Percentiles rank a stretch among this genome's conserved stretches.
Evolutionary conservation across 2,329 filamentous ascomycete species (phyloP).

Genomic region (Nigrospora osmanthi): DNA sequence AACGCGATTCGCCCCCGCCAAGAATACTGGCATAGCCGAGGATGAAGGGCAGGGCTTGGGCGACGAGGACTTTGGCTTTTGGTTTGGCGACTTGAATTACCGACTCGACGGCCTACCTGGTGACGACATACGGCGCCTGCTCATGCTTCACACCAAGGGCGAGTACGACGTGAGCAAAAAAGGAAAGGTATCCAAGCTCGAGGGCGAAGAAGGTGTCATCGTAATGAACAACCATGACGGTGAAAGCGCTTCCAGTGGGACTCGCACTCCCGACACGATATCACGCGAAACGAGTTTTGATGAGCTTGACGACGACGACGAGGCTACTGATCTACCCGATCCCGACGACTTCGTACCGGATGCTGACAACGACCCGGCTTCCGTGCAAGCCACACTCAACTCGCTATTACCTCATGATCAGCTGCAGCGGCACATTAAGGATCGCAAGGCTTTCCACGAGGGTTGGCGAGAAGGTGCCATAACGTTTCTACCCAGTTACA

Average conservation of each 20-base stretch:
- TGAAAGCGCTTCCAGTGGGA: slow-evolving; percentile 2
- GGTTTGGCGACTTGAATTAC: slow-evolving; percentile 96
- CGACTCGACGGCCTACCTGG: slow-evolving; percentile 81
- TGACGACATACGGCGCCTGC: slow-evolving; percentile 77
- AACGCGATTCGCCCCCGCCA: slow-evolving; percentile 70
- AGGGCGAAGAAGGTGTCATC: slow-evolving; percentile 38
- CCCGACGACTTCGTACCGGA: slow-evolving; percentile 62
- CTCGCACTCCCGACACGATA: slow-evolving; percentile 17
- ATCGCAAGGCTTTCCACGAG: slow-evolving; percentile 77
- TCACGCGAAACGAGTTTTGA: slow-evolving; percentile 23
- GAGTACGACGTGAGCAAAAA: slow-evolving; percentile 57
- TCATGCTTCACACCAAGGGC: slow-evolving; percentile 75
- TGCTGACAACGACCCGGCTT: slow-evolving; percentile 70
- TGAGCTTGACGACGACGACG: slow-evolving; percentile 18
- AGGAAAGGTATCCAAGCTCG: slow-evolving; percentile 27
- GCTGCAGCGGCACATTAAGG: slow-evolving; percentile 63
- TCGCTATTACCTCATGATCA: slow-evolving; percentile 89
- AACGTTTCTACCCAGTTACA: slow-evolving; percentile 88
- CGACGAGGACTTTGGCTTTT: slow-evolving; percentile 90
- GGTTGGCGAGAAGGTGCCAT: slow-evolving; percentile 89
- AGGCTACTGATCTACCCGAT: slow-evolving; percentile 40
- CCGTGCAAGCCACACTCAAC: slow-evolving; percentile 78
- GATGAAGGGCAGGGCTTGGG: slow-evolving; percentile 67
- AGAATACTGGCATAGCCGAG: slow-evolving; percentile 54
- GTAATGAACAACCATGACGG: slow-evolving; percentile 41